phyloP scores from a whole-genome alignment of 2,329 filamentous ascomycete genomes.

The Neofusicoccum cordaticola region DNA sequence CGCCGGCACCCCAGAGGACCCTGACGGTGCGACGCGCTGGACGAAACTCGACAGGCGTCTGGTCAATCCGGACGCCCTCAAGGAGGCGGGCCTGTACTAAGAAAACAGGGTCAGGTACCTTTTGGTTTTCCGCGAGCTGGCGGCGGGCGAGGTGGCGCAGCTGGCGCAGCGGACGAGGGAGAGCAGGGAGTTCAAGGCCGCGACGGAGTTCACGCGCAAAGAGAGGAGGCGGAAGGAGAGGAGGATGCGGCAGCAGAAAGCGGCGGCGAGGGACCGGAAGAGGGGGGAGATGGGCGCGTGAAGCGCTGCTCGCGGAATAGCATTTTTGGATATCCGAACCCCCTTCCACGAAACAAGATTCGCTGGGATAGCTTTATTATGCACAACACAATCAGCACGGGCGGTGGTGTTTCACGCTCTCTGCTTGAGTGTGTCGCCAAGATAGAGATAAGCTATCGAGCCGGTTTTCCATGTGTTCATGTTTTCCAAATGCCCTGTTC shows the following conservation, averaged over 20 bases:
- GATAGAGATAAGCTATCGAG: too few relatives aligned
- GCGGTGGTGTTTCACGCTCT: too few relatives aligned
- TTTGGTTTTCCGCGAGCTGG: slow-evolving; percentile 22
- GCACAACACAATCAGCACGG: too few relatives aligned
- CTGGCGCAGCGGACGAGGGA: slow-evolving; percentile 24
- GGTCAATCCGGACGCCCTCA: slow-evolving; percentile 23
- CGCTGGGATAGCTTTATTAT: too few relatives aligned
- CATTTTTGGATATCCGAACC: too few relatives aligned
- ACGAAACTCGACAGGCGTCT: slow-evolving; percentile 24
- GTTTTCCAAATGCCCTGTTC: too few relatives aligned
- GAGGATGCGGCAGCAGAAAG: neutral
- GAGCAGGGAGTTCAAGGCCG: slow-evolving; percentile 16
- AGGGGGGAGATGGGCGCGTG: neutral
- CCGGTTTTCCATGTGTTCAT: too few relatives aligned
- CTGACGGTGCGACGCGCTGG: slow-evolving; percentile 16
- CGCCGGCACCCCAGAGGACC: neutral
- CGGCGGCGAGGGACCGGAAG: slow-evolving; percentile 4
- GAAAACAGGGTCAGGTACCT: slow-evolving; percentile 21
- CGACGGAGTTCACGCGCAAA: neutral
- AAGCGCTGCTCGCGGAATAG: too few relatives aligned
- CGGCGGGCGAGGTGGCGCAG: slow-evolving; percentile 20
- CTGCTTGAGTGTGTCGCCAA: too few relatives aligned
- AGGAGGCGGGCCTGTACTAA: slow-evolving; percentile 21
- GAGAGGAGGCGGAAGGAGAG: neutral
- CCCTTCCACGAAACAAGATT: too few relatives aligned